phyloP scores from a whole-genome alignment of 768 basidiomycete species.

The Rhizopogon vinicolor region DNA sequence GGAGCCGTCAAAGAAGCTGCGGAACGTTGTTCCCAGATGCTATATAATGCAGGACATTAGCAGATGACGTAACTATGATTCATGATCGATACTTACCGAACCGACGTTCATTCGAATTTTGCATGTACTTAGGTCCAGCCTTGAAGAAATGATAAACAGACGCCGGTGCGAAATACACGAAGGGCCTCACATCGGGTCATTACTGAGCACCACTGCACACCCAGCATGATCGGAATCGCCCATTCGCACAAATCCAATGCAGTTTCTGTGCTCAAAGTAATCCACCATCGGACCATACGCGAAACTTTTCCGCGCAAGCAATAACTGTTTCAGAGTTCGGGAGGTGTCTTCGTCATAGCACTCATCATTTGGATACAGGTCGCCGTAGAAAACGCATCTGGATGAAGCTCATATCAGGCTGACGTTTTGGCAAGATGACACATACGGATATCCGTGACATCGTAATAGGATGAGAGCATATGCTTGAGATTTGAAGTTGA shows the following conservation, averaged over 20 bases:
- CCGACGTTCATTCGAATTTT: conserved; percentile 62
- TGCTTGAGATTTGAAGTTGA: conserved; percentile 74
- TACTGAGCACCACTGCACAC: conserved; percentile 72
- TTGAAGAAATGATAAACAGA: conserved; percentile 48
- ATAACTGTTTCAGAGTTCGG: conserved; percentile 46
- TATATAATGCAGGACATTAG: background rate
- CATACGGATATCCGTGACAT: conserved; percentile 69
- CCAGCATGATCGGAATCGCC: conserved; percentile 53
- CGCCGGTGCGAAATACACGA: conserved; percentile 59
- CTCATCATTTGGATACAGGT: conserved; percentile 69
- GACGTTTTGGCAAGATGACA: conserved; percentile 7
- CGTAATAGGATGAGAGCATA: conserved; percentile 78
- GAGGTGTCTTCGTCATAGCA: conserved; percentile 55
- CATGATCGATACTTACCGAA: conserved; percentile 35
- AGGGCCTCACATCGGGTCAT: conserved; percentile 40
- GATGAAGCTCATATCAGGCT: background rate
- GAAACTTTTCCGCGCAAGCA: conserved; percentile 57
- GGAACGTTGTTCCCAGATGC: conserved; percentile 34
- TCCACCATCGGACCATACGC: conserved; percentile 65
- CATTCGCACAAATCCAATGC: conserved; percentile 71
- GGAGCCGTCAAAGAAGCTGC: conserved; percentile 41
- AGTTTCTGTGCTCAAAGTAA: conserved; percentile 55
- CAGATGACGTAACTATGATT: background rate
- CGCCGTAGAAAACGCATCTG: conserved; percentile 88
- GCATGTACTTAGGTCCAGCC: conserved; percentile 17